phyloP scores from a whole-genome alignment of 2,329 filamentous ascomycete species.

The Beauveria sp. region DNA sequence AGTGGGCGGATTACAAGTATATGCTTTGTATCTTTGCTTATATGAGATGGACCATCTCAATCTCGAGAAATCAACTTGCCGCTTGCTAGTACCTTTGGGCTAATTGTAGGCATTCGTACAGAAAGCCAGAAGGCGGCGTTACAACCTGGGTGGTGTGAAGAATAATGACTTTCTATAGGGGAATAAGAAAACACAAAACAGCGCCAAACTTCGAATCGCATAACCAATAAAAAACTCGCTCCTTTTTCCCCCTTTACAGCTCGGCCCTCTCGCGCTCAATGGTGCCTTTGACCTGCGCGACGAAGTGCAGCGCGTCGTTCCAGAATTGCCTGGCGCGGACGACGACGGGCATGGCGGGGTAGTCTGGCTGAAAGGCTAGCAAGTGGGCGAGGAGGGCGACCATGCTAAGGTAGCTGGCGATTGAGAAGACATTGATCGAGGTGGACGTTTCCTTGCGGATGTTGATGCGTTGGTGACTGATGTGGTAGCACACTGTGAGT shows the following conservation, averaged over 20 bases:
- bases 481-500: slow-evolving; percentile 66
- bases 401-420: slow-evolving; percentile 71
- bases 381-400: slow-evolving; percentile 59
- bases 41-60: too few relatives aligned
- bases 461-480: slow-evolving; percentile 70
- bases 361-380: slow-evolving; percentile 54
- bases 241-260: slow-evolving; percentile 15
- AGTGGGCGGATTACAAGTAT: too few relatives aligned
- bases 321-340: slow-evolving; percentile 29
- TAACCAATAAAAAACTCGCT: background rate
- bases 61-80: too few relatives aligned
- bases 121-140: too few relatives aligned
- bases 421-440: slow-evolving; percentile 69
- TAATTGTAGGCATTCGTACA: background rate
- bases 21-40: too few relatives aligned
- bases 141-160: background rate
- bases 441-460: slow-evolving; percentile 73
- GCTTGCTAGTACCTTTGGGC: background rate
- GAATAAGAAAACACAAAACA: background rate
- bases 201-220: background rate
- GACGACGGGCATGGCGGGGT: slow-evolving; percentile 52
- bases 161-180: background rate
- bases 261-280: slow-evolving; percentile 27
- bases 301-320: slow-evolving; percentile 26
- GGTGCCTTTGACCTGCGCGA: slow-evolving; percentile 22